Percentiles rank a stretch among this genome's conserved stretches.
Evolutionary conservation across 23 red algal genomes (phyloP).

Genomic region (Cyanidioschyzon merolae): DNA sequence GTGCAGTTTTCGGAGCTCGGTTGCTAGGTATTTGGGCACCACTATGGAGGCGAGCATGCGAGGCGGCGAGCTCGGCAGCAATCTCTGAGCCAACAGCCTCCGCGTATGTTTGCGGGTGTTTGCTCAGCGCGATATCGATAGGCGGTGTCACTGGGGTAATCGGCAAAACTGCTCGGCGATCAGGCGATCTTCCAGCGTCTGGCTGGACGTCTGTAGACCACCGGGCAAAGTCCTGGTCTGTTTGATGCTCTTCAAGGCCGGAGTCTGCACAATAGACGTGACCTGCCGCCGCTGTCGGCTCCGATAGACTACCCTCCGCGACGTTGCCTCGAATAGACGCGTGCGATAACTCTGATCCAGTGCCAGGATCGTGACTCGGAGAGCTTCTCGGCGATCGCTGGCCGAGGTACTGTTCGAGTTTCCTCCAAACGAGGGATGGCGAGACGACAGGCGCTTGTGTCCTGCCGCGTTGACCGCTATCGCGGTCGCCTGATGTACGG

Average conservation of each 20-base stretch:
- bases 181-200: background rate
- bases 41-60: background rate
- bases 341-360: background rate
- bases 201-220: background rate
- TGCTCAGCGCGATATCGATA: background rate
- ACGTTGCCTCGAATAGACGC: background rate
- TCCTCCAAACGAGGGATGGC: slow-evolving; percentile 1
- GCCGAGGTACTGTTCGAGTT: background rate
- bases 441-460: background rate
- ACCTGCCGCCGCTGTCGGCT: background rate
- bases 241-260: background rate
- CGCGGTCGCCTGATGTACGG: background rate
- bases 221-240: background rate
- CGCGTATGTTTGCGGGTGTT: background rate
- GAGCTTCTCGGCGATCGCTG: background rate
- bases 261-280: background rate
- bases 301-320: background rate
- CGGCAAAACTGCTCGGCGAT: background rate
- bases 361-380: background rate
- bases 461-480: too few species aligned
- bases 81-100: background rate
- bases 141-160: background rate
- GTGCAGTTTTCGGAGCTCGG: background rate
- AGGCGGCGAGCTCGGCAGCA: background rate
- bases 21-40: background rate